Conservation (phyloP, 106 monocot genomes). For the Phalaenopsis aphrodite region DNA sequence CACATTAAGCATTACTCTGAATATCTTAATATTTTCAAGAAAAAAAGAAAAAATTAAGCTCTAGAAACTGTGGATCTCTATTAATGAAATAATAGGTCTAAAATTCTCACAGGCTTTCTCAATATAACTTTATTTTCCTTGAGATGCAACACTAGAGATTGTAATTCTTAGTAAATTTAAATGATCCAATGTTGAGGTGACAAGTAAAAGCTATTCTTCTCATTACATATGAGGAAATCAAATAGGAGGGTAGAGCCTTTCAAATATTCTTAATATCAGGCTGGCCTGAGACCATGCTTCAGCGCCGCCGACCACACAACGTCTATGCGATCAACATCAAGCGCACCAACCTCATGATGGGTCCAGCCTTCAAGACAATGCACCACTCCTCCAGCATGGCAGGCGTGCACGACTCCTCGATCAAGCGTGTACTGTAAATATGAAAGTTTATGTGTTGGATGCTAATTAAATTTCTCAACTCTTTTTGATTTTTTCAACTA, state of each 20-base stretch:
- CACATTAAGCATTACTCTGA: not conserved
- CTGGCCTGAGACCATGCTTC: constrained; percentile 70
- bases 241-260: not conserved
- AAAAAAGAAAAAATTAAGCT: not conserved
- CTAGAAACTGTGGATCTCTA: not conserved
- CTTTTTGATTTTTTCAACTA: not conserved
- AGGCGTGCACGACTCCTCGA: constrained; percentile 80
- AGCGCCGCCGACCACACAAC: constrained; percentile 79
- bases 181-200: not conserved
- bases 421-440: constrained; percentile 66
- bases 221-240: not conserved
- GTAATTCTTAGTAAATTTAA: not conserved
- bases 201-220: not conserved
- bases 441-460: not conserved
- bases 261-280: constrained; percentile 6
- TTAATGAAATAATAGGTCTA: not conserved
- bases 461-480: no score
- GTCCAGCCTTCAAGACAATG: constrained; percentile 81
- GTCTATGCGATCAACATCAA: constrained; percentile 90
- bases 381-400: constrained; percentile 88
- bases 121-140: not conserved
- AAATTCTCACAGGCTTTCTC: not conserved
- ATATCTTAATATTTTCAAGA: not conserved
- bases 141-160: constrained; percentile 1
- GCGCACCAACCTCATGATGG: constrained; percentile 88